Base-by-base conservation (phyloP, 1,139 yeast species). In the Saccharomyces pastorianus region DNA sequence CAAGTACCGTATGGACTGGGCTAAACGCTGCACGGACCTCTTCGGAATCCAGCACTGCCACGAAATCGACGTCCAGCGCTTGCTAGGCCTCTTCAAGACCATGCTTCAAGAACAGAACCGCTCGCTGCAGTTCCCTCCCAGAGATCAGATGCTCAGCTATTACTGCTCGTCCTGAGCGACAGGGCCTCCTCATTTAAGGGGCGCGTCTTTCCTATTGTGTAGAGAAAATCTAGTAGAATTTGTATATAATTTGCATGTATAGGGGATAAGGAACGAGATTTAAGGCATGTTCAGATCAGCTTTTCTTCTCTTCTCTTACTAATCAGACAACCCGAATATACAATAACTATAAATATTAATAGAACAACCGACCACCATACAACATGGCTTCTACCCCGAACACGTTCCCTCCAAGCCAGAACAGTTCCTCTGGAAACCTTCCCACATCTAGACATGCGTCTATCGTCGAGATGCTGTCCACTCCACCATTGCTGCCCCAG, bases 381-480 rank as follows among this genome's bases (percentile, higher is more conserved):
- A 38, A 38, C 44, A 38, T 38, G 44, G 3, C 44, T 38, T 38
- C 44, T 20, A 3, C 44, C 0, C 11, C 44, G 44, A 38, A 38
- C 25, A 38, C 44, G n/a, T 38, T 38, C 44, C 44, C 44, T 9
- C 44, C 44, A 38, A 38, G 44, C 7, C 44, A 38, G n/a, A 38
- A 17, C 44, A 38, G 11, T 38, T 38, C 44, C 7, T 38, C 44
- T 4, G 11, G 11, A 6, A 38, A 38, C 44, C 44, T 38, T 4
- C 44, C 44, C 5, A 41, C 55, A 20, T 54, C 67, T 3, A 74
- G 90, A 58, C 86, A 83, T 61, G 79, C 87, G 0, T 85, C 95
- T n/a, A 86, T 88, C 56, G 96, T 86, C 47, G 96, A 88, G 66
- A 70, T 88, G 71, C 74, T 88, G 51, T 82, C 89, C 13, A 82